phyloP scores from a whole-genome alignment of 2,329 filamentous ascomycete species.

The Fusarium heterosporum region DNA sequence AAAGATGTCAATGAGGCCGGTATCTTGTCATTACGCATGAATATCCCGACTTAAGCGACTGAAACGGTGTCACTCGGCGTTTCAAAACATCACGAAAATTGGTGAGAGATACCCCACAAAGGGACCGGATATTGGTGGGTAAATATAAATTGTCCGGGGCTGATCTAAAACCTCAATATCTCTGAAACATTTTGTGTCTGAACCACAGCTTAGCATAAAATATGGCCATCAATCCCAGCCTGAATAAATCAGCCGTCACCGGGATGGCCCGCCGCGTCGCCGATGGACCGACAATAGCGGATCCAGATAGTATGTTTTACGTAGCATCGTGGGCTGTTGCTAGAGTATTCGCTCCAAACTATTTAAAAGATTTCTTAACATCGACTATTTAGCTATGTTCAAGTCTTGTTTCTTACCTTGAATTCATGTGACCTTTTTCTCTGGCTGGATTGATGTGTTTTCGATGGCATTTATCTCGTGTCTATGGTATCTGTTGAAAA shows the following conservation, averaged over 20 bases:
- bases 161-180: too few relatives aligned
- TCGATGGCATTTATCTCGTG: too few relatives aligned
- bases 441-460: too few relatives aligned
- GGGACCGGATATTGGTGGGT: constrained; percentile 12
- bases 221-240: neutral
- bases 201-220: neutral
- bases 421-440: too few relatives aligned
- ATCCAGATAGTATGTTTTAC: neutral
- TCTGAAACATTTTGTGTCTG: constrained; percentile 11
- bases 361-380: too few relatives aligned
- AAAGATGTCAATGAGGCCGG: neutral
- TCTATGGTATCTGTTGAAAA: too few relatives aligned
- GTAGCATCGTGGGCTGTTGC: too few relatives aligned
- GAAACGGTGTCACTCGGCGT: neutral
- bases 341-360: too few relatives aligned
- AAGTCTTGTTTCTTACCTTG: too few relatives aligned
- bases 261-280: neutral
- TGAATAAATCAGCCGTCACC: neutral
- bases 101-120: neutral
- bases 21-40: constrained; percentile 4
- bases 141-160: neutral
- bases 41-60: neutral
- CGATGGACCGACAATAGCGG: neutral
- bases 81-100: constrained; percentile 7
- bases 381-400: too few relatives aligned